Base-by-base conservation (phyloP, 192 early-diverging fungal species). In the Endogone sp. region DNA sequence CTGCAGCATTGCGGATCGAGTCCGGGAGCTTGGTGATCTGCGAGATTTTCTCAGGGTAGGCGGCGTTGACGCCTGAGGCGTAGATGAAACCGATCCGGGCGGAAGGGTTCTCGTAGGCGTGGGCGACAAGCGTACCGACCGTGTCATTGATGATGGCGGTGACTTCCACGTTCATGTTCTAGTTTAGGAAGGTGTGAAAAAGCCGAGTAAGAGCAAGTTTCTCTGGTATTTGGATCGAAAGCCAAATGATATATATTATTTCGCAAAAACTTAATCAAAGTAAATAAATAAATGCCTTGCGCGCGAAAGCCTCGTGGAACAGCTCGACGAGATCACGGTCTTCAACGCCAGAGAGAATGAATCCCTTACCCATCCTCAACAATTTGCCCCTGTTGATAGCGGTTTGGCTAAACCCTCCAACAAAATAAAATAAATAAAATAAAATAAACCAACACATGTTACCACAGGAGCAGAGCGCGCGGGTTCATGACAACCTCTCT, bases 11-110 rank as follows among this genome's bases (percentile, higher is more conserved):
- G 8, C 75, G 71, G 27, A 73, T 65, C 22, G 63, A 63, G 65
- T 85, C 85, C 26, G 66, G 65, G 84, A 86, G 88, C 84, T 99
- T 98, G 65, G 81, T 79, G 63, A 99, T 86, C 60, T 85, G 84
- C 31, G 84, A 74, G 58, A 92, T 81, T 49, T 87, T 76, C 82
- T 96, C 95, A 62, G 93, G 90, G 76, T 97, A 98, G 27, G 95
- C 93, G n/a, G 96, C 93, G 76, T 99, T 99, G 63, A 92, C 92
- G 44, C 97, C 97, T 2, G 97, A 98, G 72, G 94, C 96, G 28
- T 94, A 83, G 72, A 99, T 97, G 56, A 95, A 86, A 44, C 92
- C 93, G 71, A 95, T 89, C 76, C 88, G 83, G 65, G 92, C 90
- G 30, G 85, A 82, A 26, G 90, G 91, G 56, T 94, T 86, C 21